Evolutionary conservation across 768 basidiomycete species (phyloP), one percentile per base, ranked within the genome.

Genomic region (Podaxis sp.): DNA sequence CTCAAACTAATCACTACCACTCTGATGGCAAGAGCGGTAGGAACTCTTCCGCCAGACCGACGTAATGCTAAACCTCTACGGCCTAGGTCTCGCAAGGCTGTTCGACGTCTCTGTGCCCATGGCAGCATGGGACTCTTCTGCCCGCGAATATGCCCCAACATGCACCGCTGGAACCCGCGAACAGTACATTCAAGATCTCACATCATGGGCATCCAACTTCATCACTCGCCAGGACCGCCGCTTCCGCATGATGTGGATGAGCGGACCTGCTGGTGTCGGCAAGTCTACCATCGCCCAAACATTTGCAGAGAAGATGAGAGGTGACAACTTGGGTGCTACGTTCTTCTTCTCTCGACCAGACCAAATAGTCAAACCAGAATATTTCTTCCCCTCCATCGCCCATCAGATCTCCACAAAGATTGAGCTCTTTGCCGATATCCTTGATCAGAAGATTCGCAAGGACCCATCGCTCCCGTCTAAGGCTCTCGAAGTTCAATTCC

Each of bases 221-320:
- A 63, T 15, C 24, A 26, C 10, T 38, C 48, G 8, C 33, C 22
- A 11, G 13, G 20, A 1, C 17, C 36, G 11, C 36, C 33, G 11
- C 30, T 54, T 20, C 22, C 22, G 55, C 17, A 56, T 56, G 12
- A 0, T 36, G 4, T 63, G 62, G 62, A n/a, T 63, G 41, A 57
- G 12, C 24, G 49, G 62, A 11, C 56, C 56, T 20, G 55, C 62
- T 1, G 62, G 62, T 15, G 49, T 56, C 3, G 62, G 62, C 24
- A 63, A 63, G 46, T 56, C 55, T 1, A 24, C 62, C 24, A 26
- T 63, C 12, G 28, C 62, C 10, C 44, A 57, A 38, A 63, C 62
- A 3, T 51, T 49, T n/a, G 56, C 55, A 46, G 37, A 46, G 15
- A 54, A 50, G n/a, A 36, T 56, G 10, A 10, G 2, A 4, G 20